Base-by-base conservation (phyloP, 306 rosid species). In the Biancaea sappan region DNA sequence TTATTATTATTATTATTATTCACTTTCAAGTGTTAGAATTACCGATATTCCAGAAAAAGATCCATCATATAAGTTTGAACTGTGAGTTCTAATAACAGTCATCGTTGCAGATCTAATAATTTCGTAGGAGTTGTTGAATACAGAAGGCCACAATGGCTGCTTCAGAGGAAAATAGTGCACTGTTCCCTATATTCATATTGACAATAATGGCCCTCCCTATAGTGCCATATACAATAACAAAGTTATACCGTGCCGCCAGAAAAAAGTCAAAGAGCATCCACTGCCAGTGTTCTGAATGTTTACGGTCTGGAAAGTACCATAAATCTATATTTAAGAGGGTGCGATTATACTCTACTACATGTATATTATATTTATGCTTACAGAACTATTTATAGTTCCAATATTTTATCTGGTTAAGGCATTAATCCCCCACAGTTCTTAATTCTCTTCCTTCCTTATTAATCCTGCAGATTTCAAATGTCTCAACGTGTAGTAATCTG, bases 161-260 rank as follows among this genome's bases (percentile, higher is more conserved):
- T 79, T 93, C 98, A 4, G 97, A 91, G 75, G 98, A 91, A 87
- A 91, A 78, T 54, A 91, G 92, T 69, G 87, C 91, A 9, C 71
- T 94, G 85, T 94, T 94, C 77, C 97, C 97, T 2, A 94, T 94
- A 61, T 94, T 94, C 81, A 88, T 94, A 21, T 77, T 94, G 87
- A 94, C 98, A 44, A 91, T 94, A 79, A 89, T 94, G 97, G 97
- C 98, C 8, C 79, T 91, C 66, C 97, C 97, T 34, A 50, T 94
- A 19, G 91, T 94, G 80, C 98, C 98, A 12, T 94, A 94, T 67
- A 94, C 98, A 5, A 88, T 94, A 58, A 66, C 83, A 4, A 91
- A 91, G 83, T 64, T 94, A n/a, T 94, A 91, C 37, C 86, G 69
- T 15, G 87, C 88, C 54, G 92, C 94, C 28, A 67, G 91, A 2